Base-by-base conservation (phyloP, 2,329 filamentous ascomycete species). In the Penicillium sp. region DNA sequence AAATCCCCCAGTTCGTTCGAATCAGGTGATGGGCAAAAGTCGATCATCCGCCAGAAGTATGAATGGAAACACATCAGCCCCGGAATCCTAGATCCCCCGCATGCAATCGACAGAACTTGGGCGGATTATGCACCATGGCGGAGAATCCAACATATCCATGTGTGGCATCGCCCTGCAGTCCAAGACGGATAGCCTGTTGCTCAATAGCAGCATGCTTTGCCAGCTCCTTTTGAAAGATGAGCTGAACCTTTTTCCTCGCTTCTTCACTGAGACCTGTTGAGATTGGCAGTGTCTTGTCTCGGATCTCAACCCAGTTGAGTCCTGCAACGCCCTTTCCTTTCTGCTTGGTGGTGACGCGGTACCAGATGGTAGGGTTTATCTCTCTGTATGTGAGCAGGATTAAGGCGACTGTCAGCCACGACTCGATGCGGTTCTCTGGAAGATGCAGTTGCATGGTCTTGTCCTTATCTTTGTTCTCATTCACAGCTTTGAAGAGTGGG, bases 351-450 rank as follows among this genome's bases (percentile, higher is more conserved):
- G 55, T 49, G 23, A 67, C 44, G 14, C 51, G 46, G 27, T 56
- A 51, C 56, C 57, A 60, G 11, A 56, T 56, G 4, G 48, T 49
- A 3, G 42, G 24, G 1, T 54, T 49, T 20, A 66, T 60, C 20
- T 51, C 50, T 10, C 55, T 47, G 20, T 62, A 65, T 0, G 62
- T 62, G 44, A 54, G 47, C 28, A 63, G 40, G n/a, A 64, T 57
- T 22, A 65, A 42, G 1, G 59, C 58, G n/a, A 59, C 58, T 0
- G 61, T 65, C 46, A 56, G 61, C 62, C 59, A 64, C 2, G 54
- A 51, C 11, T 49, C 49, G 26, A 58, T 51, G 13, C 59, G 47
- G 16, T 50, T 43, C 23, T 47, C 53, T 0, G 63, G 63, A 3
- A 66, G 39, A 4, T 49, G 50, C 6, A 67, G 24, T 39, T 59